A percentile compares a stretch with the other conserved stretches of the same genome.
phyloP scores from a whole-genome alignment of 371 early-diverging fungal genomes.

The Haplosporangium sp. region DNA sequence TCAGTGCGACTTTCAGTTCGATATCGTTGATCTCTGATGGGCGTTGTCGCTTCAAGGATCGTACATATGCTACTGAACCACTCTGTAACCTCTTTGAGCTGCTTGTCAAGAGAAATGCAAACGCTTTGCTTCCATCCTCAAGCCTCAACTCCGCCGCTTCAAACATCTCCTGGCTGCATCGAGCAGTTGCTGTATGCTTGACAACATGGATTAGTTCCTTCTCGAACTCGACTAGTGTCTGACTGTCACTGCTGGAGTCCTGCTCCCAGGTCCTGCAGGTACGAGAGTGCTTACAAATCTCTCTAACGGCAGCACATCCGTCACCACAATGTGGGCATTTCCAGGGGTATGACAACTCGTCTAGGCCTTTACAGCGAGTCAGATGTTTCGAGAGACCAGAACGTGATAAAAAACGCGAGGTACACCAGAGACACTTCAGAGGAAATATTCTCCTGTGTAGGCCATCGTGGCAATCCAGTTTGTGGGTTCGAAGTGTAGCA shows the following conservation, averaged over 20 bases:
- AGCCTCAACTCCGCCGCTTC: slow-evolving; percentile 21
- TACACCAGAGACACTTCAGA: slow-evolving; percentile 12
- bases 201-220: slow-evolving; percentile 13
- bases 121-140: slow-evolving; percentile 11
- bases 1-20: too few relatives aligned
- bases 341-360: neutral
- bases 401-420: neutral
- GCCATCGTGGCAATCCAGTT: too few relatives aligned
- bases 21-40: slow-evolving; percentile 4
- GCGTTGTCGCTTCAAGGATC: slow-evolving; percentile 10
- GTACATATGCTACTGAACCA: slow-evolving; percentile 10
- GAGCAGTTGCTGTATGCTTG: slow-evolving; percentile 20
- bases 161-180: slow-evolving; percentile 13
- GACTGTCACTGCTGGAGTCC: slow-evolving; percentile 6
- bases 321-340: neutral
- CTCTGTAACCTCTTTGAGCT: slow-evolving; percentile 5
- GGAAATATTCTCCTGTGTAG: too few relatives aligned
- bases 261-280: slow-evolving; percentile 11
- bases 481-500: too few relatives aligned
- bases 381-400: slow-evolving; percentile 6
- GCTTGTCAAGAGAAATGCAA: slow-evolving; percentile 4
- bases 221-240: slow-evolving; percentile 9
- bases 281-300: neutral
- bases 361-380: neutral
- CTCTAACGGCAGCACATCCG: neutral